Evolutionary conservation across 768 basidiomycete genomes (phyloP), one percentile per base, ranked within the genome.

Genomic region (Hypholoma fasciculare): DNA sequence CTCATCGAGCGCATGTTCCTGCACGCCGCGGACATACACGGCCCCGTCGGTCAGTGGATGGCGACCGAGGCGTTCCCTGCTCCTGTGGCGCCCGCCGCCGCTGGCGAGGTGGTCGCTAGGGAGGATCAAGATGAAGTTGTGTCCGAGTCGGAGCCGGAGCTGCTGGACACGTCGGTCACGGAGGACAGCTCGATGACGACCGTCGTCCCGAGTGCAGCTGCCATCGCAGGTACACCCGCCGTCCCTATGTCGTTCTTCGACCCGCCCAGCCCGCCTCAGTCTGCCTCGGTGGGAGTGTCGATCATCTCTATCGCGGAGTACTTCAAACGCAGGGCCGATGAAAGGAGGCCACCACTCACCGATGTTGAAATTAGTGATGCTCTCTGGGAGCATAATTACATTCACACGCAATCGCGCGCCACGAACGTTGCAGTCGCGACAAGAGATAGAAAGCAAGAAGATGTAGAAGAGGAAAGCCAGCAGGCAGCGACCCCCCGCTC

Each of bases 221-320:
- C 47, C 19, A 7, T 14, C 47, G 19, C 17, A 48, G 11, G 47
- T 7, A 19, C 7, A 27, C 23, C 23, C 23, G 48, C 17, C 5
- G 46, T 12, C 14, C 1, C 23, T 3, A 12, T 38, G 7, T 38
- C 54, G 1, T 37, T 38, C 1, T 54, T 54, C 13, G 43, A 46
- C 34, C n/a, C 51, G 8, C 51, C 51, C 11, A 54, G 44, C 9
- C 30, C 30, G 20, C 34, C 54, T 17, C 19, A 43, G 48, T 23
- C 48, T n/a, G 17, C 17, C 43, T 54, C 54, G 9, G 40, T 54
- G 14, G 57, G 53, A 49, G 54, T 38, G 43, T 54, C 54, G 4
- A 26, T 54, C 19, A 62, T 61, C 26, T 65, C 61, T 13, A 62
- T 65, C 20, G 63, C 61, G 12, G 61, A 61, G 40, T 62, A 65